phyloP scores from a whole-genome alignment of 163 green algal species.

The Prototheca cutis region DNA sequence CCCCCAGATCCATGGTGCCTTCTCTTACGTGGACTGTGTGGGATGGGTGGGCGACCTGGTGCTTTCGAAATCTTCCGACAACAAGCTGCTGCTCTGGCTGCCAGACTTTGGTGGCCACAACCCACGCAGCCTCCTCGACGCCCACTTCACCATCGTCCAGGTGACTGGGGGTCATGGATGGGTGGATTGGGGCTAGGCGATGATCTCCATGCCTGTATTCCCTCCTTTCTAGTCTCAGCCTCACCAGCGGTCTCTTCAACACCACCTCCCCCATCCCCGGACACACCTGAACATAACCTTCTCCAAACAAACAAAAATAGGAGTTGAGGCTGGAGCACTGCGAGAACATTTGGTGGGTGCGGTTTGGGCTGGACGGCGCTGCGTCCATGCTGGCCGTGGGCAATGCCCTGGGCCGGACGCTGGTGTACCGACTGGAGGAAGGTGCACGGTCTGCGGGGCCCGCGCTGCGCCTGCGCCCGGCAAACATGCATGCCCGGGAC shows the following conservation, averaged over 20 bases:
- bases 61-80: conserved; percentile 66
- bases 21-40: conserved; percentile 85
- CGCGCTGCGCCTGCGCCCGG: conserved; percentile 5
- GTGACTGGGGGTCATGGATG: not conserved
- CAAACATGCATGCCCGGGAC: not conserved
- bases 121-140: not conserved
- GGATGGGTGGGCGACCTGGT: conserved; percentile 75
- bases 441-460: not conserved
- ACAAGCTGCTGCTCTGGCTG: conserved; percentile 43
- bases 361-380: conserved; percentile 50
- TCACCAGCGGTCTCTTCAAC: no score
- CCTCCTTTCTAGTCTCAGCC: no score
- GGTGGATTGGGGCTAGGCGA: no score
- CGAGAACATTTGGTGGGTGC: conserved; percentile 62
- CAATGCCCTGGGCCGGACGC: conserved; percentile 34
- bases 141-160: not conserved
- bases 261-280: no score
- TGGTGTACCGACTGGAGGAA: conserved; percentile 30
- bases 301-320: conserved; percentile 1
- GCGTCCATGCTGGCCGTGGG: conserved; percentile 40
- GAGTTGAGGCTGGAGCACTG: conserved; percentile 34
- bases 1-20: conserved; percentile 54
- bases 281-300: no score
- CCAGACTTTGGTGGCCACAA: conserved; percentile 13
- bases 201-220: no score